These are phyloP conservation scores for Xenoacremonium recifei DNA, from an alignment of 2,329 filamentous ascomycete species.

Conservation along the genomic window DNA sequence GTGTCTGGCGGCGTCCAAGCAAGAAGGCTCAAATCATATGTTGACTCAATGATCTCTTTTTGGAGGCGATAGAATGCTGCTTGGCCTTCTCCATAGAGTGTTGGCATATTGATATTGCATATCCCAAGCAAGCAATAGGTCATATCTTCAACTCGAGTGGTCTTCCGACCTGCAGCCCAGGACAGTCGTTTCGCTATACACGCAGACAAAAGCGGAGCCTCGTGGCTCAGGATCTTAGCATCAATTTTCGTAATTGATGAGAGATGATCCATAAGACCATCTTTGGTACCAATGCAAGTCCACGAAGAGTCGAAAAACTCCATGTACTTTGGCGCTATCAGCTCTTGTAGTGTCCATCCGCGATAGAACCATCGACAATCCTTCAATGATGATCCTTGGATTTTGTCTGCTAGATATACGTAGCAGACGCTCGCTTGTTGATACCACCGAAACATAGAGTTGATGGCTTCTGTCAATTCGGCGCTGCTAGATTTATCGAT, in stretches of 20 bases:
- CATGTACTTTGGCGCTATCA: conserved; percentile 12
- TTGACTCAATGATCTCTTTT: conserved; percentile 19
- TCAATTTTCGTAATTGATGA: conserved; percentile 13
- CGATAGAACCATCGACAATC: conserved; percentile 14
- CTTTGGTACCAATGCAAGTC: conserved; percentile 9
- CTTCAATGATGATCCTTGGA: conserved; percentile 13
- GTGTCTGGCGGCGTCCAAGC: conserved; percentile 4
- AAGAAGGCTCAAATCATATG: conserved; percentile 7
- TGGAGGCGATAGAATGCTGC: conserved; percentile 22
- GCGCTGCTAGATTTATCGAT: conserved; percentile 13
- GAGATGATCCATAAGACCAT: conserved; percentile 4
- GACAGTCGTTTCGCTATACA: conserved; percentile 19
- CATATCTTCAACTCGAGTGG: conserved; percentile 20
- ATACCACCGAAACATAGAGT: conserved; percentile 26
- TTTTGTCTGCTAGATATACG: conserved; percentile 15
- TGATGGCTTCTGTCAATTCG: conserved; percentile 27
- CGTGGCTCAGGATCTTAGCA: conserved; percentile 3
- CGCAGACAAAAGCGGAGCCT: conserved; percentile 1
- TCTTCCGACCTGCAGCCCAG: conserved; percentile 16
- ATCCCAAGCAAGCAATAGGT: conserved; percentile 22
- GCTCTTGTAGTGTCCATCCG: conserved; percentile 22
- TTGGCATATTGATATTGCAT: conserved; percentile 19
- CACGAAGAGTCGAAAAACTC: conserved; percentile 14
- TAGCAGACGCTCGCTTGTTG: conserved; percentile 21
- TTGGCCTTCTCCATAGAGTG: conserved; percentile 20